Percentiles rank a stretch among this genome's conserved stretches.
Evolutionary conservation across 169 alveolate species (phyloP).

Genomic region (Plasmodium relictum): DNA sequence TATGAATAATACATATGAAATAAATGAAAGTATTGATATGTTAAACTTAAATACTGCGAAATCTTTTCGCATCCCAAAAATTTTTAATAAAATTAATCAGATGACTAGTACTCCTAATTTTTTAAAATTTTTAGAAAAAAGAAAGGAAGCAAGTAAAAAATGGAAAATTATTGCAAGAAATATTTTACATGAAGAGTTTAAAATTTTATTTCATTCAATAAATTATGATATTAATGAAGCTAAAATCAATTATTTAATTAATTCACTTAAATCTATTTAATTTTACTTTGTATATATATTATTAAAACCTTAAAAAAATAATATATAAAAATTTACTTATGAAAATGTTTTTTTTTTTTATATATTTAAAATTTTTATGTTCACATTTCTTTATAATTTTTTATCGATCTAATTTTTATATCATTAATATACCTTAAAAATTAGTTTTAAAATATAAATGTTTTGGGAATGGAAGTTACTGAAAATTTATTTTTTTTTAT

Average conservation of each 20-base stretch:
- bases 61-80: constrained; percentile 48
- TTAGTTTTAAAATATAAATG: too few relatives aligned
- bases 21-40: constrained; percentile 52
- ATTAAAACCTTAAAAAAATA: too few relatives aligned
- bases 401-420: too few relatives aligned
- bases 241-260: constrained; percentile 18
- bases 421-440: too few relatives aligned
- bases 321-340: too few relatives aligned
- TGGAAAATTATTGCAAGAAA: constrained; percentile 54
- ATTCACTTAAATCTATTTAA: constrained; percentile 42
- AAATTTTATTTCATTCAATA: constrained; percentile 26
- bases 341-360: too few relatives aligned
- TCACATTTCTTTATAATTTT: too few relatives aligned
- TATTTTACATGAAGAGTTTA: constrained; percentile 34
- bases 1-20: constrained; percentile 66
- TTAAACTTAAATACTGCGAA: constrained; percentile 40
- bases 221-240: constrained; percentile 40
- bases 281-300: background rate
- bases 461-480: too few relatives aligned
- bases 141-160: constrained; percentile 51
- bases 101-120: constrained; percentile 27
- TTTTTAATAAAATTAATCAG: constrained; percentile 6
- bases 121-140: constrained; percentile 43
- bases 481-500: too few relatives aligned
- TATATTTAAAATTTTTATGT: too few relatives aligned